Percentiles rank a stretch among this genome's conserved stretches.
These are phyloP conservation scores for Pseudogymnoascus sp. DNA, from an alignment of 2,329 filamentous ascomycete species.

Conservation along the genomic window DNA sequence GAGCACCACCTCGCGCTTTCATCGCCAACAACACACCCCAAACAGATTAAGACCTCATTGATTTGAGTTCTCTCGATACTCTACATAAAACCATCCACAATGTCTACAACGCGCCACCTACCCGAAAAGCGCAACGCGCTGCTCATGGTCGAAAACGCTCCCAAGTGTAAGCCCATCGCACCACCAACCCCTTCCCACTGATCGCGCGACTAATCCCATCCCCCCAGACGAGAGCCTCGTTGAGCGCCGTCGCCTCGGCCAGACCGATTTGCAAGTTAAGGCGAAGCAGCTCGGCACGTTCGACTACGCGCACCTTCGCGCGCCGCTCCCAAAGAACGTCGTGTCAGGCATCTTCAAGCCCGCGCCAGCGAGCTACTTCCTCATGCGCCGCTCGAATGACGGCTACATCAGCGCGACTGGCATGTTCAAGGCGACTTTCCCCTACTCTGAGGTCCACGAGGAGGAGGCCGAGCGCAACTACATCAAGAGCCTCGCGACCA, in stretches of 20 bases:
- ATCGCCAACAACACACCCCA: neutral
- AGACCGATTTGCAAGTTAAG: slow-evolving; percentile 78
- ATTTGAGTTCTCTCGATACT: neutral
- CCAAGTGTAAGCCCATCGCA: slow-evolving; percentile 10
- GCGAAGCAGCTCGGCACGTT: slow-evolving; percentile 71
- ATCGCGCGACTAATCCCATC: neutral
- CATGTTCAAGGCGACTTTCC: slow-evolving; percentile 89
- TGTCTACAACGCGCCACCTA: slow-evolving; percentile 5
- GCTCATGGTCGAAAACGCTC: slow-evolving; percentile 8
- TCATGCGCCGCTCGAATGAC: slow-evolving; percentile 86
- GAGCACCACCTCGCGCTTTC: neutral
- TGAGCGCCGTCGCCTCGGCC: slow-evolving; percentile 76
- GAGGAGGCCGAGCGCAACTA: slow-evolving; percentile 72
- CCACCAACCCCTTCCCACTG: neutral
- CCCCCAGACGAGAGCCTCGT: slow-evolving; percentile 43
- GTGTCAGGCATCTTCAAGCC: slow-evolving; percentile 88
- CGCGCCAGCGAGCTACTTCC: slow-evolving; percentile 81
- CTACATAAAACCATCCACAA: neutral
- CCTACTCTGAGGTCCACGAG: slow-evolving; percentile 63
- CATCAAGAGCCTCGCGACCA: slow-evolving; percentile 73
- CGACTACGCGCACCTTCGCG: slow-evolving; percentile 92
- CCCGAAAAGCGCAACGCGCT: slow-evolving; percentile 11
- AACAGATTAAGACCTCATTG: neutral
- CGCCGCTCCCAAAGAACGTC: slow-evolving; percentile 84
- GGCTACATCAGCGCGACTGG: slow-evolving; percentile 79